These are phyloP conservation scores for Globisporangium mamillatum DNA, from an alignment of 352 stramenopile species.

Conservation along the genomic window DNA sequence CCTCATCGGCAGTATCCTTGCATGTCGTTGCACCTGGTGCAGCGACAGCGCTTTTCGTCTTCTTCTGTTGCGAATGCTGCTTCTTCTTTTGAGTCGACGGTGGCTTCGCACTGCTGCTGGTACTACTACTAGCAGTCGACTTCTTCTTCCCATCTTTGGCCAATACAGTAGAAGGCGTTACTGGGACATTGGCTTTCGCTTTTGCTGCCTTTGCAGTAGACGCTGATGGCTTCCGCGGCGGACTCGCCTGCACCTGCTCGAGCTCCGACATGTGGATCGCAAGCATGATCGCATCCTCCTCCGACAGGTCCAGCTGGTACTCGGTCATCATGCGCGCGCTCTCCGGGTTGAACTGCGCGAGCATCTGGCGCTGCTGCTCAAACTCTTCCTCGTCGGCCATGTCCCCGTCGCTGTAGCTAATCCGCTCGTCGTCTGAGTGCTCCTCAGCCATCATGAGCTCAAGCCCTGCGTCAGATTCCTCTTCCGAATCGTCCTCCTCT, in stretches of 20 bases:
- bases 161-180: neutral
- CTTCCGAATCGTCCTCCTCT: conserved; percentile 23
- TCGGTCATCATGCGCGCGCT: conserved; percentile 30
- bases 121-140: neutral
- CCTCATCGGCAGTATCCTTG: neutral
- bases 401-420: conserved; percentile 38
- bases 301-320: conserved; percentile 43
- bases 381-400: conserved; percentile 25
- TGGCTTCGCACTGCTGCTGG: neutral
- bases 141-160: neutral
- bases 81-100: conserved; percentile 10
- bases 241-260: conserved; percentile 17
- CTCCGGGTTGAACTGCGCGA: conserved; percentile 27
- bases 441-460: conserved; percentile 48
- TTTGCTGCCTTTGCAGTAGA: neutral
- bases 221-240: neutral
- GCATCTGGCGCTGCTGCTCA: conserved; percentile 11
- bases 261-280: conserved; percentile 49
- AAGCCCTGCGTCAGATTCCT: conserved; percentile 24
- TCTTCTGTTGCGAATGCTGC: neutral
- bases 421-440: conserved; percentile 60
- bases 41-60: conserved; percentile 5
- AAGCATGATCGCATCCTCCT: conserved; percentile 40
- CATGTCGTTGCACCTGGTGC: neutral
- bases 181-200: conserved; percentile 4